Percentiles rank a stretch among this genome's conserved stretches.
phyloP scores from a whole-genome alignment of 768 basidiomycete genomes.

The Lactifluus subvellereus region DNA sequence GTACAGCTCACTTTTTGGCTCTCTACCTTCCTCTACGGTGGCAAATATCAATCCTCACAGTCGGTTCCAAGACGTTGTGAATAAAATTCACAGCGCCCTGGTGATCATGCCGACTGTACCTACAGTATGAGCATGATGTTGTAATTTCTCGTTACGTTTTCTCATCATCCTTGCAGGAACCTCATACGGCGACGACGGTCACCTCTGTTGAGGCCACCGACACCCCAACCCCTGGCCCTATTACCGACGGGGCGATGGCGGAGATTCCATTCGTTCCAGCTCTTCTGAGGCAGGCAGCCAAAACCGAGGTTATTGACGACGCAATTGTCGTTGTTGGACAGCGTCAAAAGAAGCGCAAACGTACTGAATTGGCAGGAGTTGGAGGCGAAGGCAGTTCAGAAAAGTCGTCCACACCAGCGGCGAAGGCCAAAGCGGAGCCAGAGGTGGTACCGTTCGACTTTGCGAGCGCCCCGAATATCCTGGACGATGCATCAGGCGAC shows the following conservation, averaged over 20 bases:
- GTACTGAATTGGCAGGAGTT: slow-evolving; percentile 33
- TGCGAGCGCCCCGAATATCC: slow-evolving; percentile 57
- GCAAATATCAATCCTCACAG: not conserved
- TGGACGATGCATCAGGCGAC: slow-evolving; percentile 49
- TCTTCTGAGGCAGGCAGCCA: slow-evolving; percentile 41
- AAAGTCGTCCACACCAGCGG: slow-evolving; percentile 17
- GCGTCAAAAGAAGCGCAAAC: slow-evolving; percentile 61
- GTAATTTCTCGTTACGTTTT: not conserved
- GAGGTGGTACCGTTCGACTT: slow-evolving; percentile 57
- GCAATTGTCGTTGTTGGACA: slow-evolving; percentile 71
- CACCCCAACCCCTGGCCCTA: slow-evolving; percentile 5
- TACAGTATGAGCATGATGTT: slow-evolving; percentile 31
- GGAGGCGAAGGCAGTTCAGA: slow-evolving; percentile 19
- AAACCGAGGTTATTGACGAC: slow-evolving; percentile 43
- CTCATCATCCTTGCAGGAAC: not conserved
- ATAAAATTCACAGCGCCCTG: slow-evolving; percentile 63
- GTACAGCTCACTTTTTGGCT: slow-evolving; percentile 41
- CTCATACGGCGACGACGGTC: not conserved
- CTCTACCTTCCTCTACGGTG: not conserved
- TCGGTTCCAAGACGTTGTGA: slow-evolving; percentile 49
- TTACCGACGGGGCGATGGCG: slow-evolving; percentile 40
- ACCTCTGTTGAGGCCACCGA: slow-evolving; percentile 17
- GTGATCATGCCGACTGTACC: slow-evolving; percentile 52
- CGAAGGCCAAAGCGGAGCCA: slow-evolving; percentile 26
- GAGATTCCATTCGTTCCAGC: slow-evolving; percentile 79